A percentile compares a stretch with the other conserved stretches of the same genome.
Evolutionary conservation across 2,329 filamentous ascomycete genomes (phyloP).

Genomic region (Pleoardoris graminearum): DNA sequence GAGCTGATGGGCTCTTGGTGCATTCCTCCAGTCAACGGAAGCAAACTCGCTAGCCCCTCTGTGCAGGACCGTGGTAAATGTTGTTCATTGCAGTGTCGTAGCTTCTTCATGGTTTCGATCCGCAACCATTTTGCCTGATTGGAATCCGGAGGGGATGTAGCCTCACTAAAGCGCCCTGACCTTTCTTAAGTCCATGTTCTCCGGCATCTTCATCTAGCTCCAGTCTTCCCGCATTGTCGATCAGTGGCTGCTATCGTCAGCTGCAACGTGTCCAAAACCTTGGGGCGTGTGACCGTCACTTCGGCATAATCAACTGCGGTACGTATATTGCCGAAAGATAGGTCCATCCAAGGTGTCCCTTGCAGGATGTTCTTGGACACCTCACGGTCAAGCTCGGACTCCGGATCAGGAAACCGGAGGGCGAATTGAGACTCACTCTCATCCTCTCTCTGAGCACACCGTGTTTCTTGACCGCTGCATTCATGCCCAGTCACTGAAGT

Average conservation of each 20-base stretch:
- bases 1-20: too few relatives aligned
- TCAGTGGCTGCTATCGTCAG: neutral
- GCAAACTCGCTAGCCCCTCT: neutral
- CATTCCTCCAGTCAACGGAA: too few relatives aligned
- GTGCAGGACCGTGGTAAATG: neutral
- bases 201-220: neutral
- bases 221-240: neutral
- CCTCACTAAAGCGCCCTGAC: neutral
- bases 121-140: neutral
- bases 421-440: neutral
- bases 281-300: too few relatives aligned
- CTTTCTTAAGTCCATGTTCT: neutral
- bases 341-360: neutral
- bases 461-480: neutral
- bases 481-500: conserved; percentile 7
- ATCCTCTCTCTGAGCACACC: neutral
- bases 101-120: neutral
- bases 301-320: too few relatives aligned
- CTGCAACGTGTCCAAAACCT: neutral
- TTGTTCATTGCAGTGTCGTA: neutral
- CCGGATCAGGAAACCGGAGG: neutral
- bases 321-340: neutral
- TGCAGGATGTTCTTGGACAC: neutral
- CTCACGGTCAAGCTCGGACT: neutral
- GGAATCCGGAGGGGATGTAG: neutral